Evolutionary conservation across 2,329 filamentous ascomycete genomes (phyloP).

Genomic region (Arachnomyces sp.): DNA sequence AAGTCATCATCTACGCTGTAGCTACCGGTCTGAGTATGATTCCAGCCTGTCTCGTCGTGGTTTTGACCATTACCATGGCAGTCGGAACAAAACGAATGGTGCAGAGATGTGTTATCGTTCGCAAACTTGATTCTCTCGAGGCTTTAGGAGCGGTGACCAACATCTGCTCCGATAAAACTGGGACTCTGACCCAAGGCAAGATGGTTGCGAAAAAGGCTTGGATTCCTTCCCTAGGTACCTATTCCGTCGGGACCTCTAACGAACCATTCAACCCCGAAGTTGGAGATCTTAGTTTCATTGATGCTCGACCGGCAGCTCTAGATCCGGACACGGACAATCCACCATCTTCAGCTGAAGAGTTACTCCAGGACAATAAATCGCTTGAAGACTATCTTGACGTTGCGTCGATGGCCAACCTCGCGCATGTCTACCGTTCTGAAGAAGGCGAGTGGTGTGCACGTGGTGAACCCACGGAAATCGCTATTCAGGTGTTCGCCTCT

Average conservation of each 20-base stretch:
- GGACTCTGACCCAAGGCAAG: slow-evolving; percentile 56
- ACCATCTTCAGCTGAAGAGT: slow-evolving; percentile 20
- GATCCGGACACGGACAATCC: slow-evolving; percentile 20
- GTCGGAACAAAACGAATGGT: slow-evolving; percentile 55
- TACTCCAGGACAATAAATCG: slow-evolving; percentile 40
- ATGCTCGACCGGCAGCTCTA: slow-evolving; percentile 23
- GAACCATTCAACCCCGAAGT: slow-evolving; percentile 52
- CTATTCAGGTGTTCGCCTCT: slow-evolving; percentile 65
- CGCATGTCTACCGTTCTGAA: slow-evolving; percentile 51
- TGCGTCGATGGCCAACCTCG: slow-evolving; percentile 59
- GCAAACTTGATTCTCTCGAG: slow-evolving; percentile 51
- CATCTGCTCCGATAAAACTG: slow-evolving; percentile 52
- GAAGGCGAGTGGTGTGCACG: slow-evolving; percentile 53
- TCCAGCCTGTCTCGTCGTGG: slow-evolving; percentile 56
- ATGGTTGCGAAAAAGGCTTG: slow-evolving; percentile 57
- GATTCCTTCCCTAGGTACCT: slow-evolving; percentile 52
- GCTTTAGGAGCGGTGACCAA: slow-evolving; percentile 56
- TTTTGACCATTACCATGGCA: slow-evolving; percentile 61
- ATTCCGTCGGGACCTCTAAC: slow-evolving; percentile 48
- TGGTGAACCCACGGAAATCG: slow-evolving; percentile 65
- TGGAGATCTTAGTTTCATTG: slow-evolving; percentile 39
- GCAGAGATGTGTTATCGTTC: slow-evolving; percentile 50
- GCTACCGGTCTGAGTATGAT: slow-evolving; percentile 55
- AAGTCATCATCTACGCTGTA: slow-evolving; percentile 60
- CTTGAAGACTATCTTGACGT: slow-evolving; percentile 55